Evolutionary conservation across 2,329 filamentous ascomycete species (phyloP).

Genomic region (Thermomyces lanuginosus): DNA sequence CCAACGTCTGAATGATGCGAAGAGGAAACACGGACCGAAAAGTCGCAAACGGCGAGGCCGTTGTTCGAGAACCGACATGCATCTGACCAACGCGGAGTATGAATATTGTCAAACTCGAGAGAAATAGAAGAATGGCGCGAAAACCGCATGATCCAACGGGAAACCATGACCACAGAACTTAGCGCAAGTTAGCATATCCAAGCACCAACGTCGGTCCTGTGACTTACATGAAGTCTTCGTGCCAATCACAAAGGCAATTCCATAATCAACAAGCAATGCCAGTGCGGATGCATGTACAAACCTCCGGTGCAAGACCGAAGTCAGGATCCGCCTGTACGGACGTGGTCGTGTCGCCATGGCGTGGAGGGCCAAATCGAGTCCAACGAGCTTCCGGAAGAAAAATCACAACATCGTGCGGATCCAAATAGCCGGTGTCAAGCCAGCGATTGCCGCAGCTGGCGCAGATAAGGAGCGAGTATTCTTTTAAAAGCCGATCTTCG

Average conservation of each 20-base stretch:
- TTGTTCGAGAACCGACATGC: constrained; percentile 58
- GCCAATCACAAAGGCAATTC: constrained; percentile 53
- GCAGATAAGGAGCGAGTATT: background rate
- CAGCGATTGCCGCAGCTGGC: background rate
- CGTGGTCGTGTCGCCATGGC: constrained; percentile 26
- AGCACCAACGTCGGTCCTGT: background rate
- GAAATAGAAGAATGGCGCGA: constrained; percentile 58
- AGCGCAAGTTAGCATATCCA: background rate
- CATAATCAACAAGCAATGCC: constrained; percentile 55
- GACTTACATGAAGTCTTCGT: constrained; percentile 52
- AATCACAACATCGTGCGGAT: constrained; percentile 11
- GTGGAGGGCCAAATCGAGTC: constrained; percentile 9
- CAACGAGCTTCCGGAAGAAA: constrained; percentile 8
- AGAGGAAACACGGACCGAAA: constrained; percentile 42
- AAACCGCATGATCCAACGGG: constrained; percentile 61
- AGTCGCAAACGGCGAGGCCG: constrained; percentile 49
- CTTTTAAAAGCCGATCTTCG: too few relatives aligned
- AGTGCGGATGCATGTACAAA: constrained; percentile 64
- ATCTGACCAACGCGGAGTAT: constrained; percentile 73
- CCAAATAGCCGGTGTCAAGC: background rate
- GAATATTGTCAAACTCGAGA: constrained; percentile 60
- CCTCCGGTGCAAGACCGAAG: constrained; percentile 69
- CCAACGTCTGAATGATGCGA: constrained; percentile 50
- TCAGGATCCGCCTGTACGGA: constrained; percentile 74
- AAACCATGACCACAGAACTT: constrained; percentile 70